Percentiles rank a stretch among this genome's conserved stretches.
Conservation (phyloP, 768 basidiomycete genomes). For the Agaricus bisporus region DNA sequence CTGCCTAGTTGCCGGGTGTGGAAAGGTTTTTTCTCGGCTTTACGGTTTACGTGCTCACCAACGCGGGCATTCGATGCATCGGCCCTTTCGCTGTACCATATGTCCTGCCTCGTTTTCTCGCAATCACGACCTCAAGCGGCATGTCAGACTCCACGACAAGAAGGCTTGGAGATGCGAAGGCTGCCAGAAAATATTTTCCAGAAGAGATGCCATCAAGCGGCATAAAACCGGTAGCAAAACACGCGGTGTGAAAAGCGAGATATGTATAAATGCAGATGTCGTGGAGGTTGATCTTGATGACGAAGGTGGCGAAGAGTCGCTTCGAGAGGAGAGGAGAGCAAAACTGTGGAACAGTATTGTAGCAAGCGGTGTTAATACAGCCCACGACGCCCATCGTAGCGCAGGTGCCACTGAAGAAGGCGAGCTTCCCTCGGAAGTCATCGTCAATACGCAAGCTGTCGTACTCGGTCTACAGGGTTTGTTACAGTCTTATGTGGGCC, state of each 20-base stretch:
- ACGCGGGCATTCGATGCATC: constrained; percentile 55
- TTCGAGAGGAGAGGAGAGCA: constrained; percentile 54
- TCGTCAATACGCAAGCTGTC: constrained; percentile 43
- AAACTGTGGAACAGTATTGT: constrained; percentile 52
- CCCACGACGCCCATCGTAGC: constrained; percentile 20
- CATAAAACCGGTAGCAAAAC: constrained; percentile 59
- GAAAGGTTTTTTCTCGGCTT: constrained; percentile 63
- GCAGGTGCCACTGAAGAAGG: constrained; percentile 48
- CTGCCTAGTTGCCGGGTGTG: constrained; percentile 59
- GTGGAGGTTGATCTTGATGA: constrained; percentile 51
- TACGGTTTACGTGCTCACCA: constrained; percentile 70
- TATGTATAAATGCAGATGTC: constrained; percentile 53
- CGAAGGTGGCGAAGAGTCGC: constrained; percentile 35
- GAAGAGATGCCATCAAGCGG: constrained; percentile 75
- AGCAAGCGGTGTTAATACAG: constrained; percentile 17
- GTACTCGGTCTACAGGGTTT: constrained; percentile 50
- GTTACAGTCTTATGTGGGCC: constrained; percentile 53
- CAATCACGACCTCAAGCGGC: constrained; percentile 78
- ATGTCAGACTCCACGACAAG: constrained; percentile 63
- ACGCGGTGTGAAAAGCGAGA: constrained; percentile 43
- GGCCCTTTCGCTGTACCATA: constrained; percentile 55
- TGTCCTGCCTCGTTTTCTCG: constrained; percentile 76
- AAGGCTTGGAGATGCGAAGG: constrained; percentile 71
- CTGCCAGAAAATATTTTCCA: constrained; percentile 68
- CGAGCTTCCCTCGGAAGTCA: constrained; percentile 44